phyloP scores from a whole-genome alignment of 2,329 filamentous ascomycete genomes.

The Pseudocercospora crystallina region DNA sequence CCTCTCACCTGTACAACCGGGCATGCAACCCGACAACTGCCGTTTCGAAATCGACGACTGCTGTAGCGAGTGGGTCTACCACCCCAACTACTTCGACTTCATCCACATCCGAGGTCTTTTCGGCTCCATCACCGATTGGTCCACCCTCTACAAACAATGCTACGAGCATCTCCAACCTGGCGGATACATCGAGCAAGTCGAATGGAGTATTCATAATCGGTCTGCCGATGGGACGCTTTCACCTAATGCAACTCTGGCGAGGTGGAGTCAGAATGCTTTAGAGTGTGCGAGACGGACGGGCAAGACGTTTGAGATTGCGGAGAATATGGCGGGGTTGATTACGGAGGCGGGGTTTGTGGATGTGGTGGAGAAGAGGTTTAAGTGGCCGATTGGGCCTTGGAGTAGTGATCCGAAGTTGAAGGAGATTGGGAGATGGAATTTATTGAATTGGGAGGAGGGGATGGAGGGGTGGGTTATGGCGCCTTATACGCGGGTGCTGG shows the following conservation, averaged over 20 bases:
- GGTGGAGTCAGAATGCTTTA: constrained; percentile 28
- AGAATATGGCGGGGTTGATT: constrained; percentile 29
- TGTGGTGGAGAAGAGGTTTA: constrained; percentile 43
- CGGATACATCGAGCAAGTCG: constrained; percentile 46
- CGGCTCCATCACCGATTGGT: constrained; percentile 44
- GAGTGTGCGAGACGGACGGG: constrained; percentile 25
- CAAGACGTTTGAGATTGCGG: constrained; percentile 33
- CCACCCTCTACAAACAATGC: constrained; percentile 39
- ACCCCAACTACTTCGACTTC: constrained; percentile 40
- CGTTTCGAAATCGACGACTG: constrained; percentile 48
- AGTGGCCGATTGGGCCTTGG: constrained; percentile 47
- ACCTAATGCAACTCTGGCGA: constrained; percentile 24
- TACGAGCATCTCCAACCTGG: constrained; percentile 42
- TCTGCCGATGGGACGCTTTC: constrained; percentile 31
- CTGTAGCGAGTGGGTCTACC: constrained; percentile 42
- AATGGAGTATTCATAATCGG: constrained; percentile 34
- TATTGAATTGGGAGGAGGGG: constrained; percentile 43
- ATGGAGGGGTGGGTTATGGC: constrained; percentile 44
- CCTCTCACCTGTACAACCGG: constrained; percentile 35
- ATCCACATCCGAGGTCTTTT: constrained; percentile 44
- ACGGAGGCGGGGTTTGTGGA: constrained; percentile 47
- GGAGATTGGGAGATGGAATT: constrained; percentile 39
- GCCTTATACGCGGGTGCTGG: constrained; percentile 40
- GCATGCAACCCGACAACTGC: constrained; percentile 39
- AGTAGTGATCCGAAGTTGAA: constrained; percentile 39